Conservation (phyloP, 495 filamentous ascomycete species). For the Astrocystis sublimbata region DNA sequence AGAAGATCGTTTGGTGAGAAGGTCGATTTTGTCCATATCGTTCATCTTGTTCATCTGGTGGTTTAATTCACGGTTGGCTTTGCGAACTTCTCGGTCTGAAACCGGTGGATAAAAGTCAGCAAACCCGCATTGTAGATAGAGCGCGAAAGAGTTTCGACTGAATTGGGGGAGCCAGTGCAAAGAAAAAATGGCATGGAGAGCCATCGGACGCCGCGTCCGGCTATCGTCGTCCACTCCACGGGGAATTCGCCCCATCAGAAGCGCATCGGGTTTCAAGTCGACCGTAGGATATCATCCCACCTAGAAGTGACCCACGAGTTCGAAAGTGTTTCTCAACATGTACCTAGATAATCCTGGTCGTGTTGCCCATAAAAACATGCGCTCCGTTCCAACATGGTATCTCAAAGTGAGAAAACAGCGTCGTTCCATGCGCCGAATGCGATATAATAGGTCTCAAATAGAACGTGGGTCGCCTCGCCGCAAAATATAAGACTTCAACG, state of each 20-base stretch:
- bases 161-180: too few species aligned
- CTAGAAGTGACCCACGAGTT: background rate
- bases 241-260: background rate
- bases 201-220: background rate
- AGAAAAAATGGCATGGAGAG: too few species aligned
- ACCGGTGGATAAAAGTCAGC: background rate
- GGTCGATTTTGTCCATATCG: conserved; percentile 70
- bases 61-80: conserved; percentile 86
- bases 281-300: background rate
- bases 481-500: conserved; percentile 43
- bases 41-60: conserved; percentile 80
- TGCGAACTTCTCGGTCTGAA: conserved; percentile 72
- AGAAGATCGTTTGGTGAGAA: conserved; percentile 84
- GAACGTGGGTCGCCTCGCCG: conserved; percentile 9
- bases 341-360: background rate
- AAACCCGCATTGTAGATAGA: background rate
- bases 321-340: background rate
- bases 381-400: background rate
- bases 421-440: background rate
- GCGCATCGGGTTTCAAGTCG: background rate
- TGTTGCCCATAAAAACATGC: background rate
- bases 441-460: background rate
- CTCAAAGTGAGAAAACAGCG: background rate
- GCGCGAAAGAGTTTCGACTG: background rate
- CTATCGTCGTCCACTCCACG: too few species aligned